Evolutionary conservation across 2,329 filamentous ascomycete genomes (phyloP).

Genomic region (Aureobasidium sp.): DNA sequence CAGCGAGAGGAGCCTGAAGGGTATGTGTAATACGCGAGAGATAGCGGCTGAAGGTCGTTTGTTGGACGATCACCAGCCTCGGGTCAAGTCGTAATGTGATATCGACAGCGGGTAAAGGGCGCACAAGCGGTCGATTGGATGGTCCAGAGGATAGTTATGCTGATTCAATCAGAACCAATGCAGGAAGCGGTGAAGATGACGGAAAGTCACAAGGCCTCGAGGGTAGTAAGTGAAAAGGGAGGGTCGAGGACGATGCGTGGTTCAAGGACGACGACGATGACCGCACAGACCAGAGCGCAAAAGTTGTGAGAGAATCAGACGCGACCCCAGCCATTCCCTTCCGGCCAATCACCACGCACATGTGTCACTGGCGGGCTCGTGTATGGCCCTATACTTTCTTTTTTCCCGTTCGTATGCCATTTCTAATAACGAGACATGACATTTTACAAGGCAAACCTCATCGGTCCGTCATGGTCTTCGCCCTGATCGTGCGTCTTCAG

Average conservation of each 20-base stretch:
- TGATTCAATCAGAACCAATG: not conserved
- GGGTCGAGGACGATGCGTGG: not conserved
- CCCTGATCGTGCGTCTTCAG: not conserved
- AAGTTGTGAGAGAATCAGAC: slow-evolving; percentile 3
- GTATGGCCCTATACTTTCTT: not conserved
- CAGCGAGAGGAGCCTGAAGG: not conserved
- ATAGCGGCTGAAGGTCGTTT: slow-evolving; percentile 2
- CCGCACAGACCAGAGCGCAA: not conserved
- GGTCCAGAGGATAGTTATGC: not conserved
- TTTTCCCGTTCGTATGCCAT: not conserved
- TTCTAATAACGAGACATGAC: not conserved
- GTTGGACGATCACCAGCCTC: slow-evolving; percentile 1
- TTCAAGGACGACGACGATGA: not conserved
- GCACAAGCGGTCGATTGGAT: not conserved
- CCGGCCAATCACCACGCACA: not conserved
- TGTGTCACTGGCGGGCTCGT: slow-evolving; percentile 4
- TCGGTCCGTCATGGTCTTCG: not conserved
- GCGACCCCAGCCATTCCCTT: not conserved
- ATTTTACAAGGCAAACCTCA: not conserved
- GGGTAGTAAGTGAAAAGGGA: slow-evolving; percentile 4
- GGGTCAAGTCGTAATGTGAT: not conserved
- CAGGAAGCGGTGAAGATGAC: slow-evolving; percentile 1
- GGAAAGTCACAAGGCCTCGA: slow-evolving; percentile 3
- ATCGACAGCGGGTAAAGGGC: not conserved
- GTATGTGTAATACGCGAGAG: not conserved